Evolutionary conservation across 345 rosid genomes (phyloP).

Genomic region (Salix exigua): DNA sequence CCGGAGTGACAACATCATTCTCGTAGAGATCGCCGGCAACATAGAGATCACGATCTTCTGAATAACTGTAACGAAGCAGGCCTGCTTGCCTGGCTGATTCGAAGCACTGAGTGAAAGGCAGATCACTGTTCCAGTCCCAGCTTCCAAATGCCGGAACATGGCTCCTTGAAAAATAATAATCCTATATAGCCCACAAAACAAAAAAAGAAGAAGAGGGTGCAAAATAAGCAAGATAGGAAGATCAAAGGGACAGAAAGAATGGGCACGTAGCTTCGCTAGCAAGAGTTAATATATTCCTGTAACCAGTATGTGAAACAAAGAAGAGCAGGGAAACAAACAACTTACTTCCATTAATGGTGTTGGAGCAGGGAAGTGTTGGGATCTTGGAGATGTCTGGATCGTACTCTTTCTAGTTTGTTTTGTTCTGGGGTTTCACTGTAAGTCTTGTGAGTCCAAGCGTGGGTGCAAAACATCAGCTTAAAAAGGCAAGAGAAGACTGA

Average conservation of each 20-base stretch:
- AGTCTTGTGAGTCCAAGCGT: not conserved
- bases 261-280: too few species aligned
- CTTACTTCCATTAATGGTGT: conserved; percentile 20
- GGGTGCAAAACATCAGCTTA: conserved; percentile 2
- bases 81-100: conserved; percentile 71
- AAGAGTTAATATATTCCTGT: too few species aligned
- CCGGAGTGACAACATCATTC: conserved; percentile 69
- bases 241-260: not conserved
- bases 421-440: not conserved
- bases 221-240: not conserved
- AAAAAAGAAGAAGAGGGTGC: not conserved
- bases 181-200: conserved; percentile 14
- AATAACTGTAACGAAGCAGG: conserved; percentile 62
- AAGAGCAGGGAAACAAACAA: not conserved
- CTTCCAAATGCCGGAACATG: conserved; percentile 95
- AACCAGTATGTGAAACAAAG: not conserved
- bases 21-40: conserved; percentile 89
- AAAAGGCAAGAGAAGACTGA: conserved; percentile 7
- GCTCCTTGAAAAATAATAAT: conserved; percentile 44
- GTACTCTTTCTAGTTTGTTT: not conserved
- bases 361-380: not conserved
- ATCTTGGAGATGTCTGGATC: not conserved
- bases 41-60: conserved; percentile 78
- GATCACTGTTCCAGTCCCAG: conserved; percentile 92
- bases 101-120: conserved; percentile 89